phyloP scores from a whole-genome alignment of 805 yeast genomes.

The Debaryomyces prosopidis region DNA sequence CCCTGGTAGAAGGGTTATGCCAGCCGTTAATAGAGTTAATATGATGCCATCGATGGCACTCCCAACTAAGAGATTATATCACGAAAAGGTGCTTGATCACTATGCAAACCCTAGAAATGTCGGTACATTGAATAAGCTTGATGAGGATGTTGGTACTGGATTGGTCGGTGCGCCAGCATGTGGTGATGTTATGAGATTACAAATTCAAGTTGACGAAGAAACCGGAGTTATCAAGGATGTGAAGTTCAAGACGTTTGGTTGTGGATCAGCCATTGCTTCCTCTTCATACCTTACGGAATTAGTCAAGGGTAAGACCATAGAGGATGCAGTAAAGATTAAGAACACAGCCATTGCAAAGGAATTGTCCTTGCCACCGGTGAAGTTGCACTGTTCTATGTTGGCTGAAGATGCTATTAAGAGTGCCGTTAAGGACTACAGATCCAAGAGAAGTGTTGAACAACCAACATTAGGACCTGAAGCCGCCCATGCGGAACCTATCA shows the following conservation, averaged over 20 bases:
- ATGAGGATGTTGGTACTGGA: constrained; percentile 87
- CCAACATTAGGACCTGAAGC: constrained; percentile 68
- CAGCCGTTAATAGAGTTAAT: constrained; percentile 3
- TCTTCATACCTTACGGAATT: constrained; percentile 93
- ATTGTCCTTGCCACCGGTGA: constrained; percentile 92
- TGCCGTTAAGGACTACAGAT: constrained; percentile 91
- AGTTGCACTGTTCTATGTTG: constrained; percentile 96
- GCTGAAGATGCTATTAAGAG: constrained; percentile 99
- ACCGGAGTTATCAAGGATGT: constrained; percentile 93
- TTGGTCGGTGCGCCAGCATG: constrained; percentile 99
- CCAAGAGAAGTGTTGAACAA: constrained; percentile 61
- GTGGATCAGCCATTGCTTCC: constrained; percentile 97
- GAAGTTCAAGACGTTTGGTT: constrained; percentile 98
- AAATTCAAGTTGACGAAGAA: constrained; percentile 87
- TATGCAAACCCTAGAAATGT: constrained; percentile 96
- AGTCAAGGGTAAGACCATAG: constrained; percentile 91
- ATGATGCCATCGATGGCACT: constrained; percentile 6
- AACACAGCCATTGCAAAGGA: constrained; percentile 95
- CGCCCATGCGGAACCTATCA: constrained; percentile 17
- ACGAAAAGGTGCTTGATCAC: constrained; percentile 93
- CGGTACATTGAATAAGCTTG: constrained; percentile 82
- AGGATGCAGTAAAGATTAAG: constrained; percentile 90
- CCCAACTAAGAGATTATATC: constrained; percentile 51
- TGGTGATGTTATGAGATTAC: constrained; percentile 98
- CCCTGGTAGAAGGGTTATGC: constrained; percentile 8